Conservation (phyloP, 192 early-diverging fungal genomes). For the Chytriomyces sp. region DNA sequence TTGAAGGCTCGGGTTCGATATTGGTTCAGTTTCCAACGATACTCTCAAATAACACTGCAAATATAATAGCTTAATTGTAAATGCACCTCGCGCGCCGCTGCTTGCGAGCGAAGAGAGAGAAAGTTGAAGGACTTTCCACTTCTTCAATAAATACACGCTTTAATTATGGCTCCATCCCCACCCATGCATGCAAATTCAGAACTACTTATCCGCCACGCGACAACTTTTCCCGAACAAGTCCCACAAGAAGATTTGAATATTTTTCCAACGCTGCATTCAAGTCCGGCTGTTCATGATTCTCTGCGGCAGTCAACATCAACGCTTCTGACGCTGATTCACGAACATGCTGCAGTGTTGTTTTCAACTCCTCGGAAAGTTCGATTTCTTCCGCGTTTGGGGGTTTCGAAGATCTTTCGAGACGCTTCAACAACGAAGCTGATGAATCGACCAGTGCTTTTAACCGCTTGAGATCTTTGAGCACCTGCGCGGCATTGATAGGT, state of each 20-base stretch:
- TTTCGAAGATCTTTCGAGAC: not conserved
- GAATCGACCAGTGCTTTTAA: not conserved
- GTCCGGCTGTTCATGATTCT: not conserved
- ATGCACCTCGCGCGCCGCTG: too few relatives aligned
- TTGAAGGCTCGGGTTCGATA: too few relatives aligned
- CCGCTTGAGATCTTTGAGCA: slow-evolving; percentile 16
- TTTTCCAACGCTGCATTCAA: slow-evolving; percentile 34
- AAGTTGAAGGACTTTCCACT: too few relatives aligned
- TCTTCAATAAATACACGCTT: too few relatives aligned
- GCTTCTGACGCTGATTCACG: slow-evolving; percentile 18
- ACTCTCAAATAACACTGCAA: too few relatives aligned
- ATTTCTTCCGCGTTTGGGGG: not conserved
- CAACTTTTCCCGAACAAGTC: slow-evolving; percentile 44
- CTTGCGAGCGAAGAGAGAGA: too few relatives aligned
- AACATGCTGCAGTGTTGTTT: slow-evolving; percentile 20
- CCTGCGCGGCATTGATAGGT: slow-evolving; percentile 4
- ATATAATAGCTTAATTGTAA: too few relatives aligned
- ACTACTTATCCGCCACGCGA: too few relatives aligned
- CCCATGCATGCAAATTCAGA: too few relatives aligned
- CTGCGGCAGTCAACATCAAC: slow-evolving; percentile 8
- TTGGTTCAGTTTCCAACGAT: too few relatives aligned
- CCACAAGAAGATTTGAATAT: slow-evolving; percentile 48
- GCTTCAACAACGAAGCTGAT: slow-evolving; percentile 21
- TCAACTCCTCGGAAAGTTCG: slow-evolving; percentile 16
- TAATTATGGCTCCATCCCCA: too few relatives aligned